Evolutionary conservation across 202 grass and related monocot species (phyloP).

Genomic region (Schoenoplectus tabernaemontani): DNA sequence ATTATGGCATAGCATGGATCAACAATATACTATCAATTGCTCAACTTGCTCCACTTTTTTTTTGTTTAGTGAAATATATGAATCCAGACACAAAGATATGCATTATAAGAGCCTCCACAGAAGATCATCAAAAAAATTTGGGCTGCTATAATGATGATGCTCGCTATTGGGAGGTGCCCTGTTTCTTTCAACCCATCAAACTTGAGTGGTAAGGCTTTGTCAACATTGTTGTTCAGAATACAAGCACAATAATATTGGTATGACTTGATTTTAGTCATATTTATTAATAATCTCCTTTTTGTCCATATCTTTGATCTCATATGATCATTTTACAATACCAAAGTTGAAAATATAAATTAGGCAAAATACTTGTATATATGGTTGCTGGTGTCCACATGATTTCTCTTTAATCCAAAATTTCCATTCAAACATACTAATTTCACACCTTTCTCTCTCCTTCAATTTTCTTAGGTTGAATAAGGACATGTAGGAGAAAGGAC

Average conservation of each 20-base stretch:
- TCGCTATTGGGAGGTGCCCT: conserved; percentile 46
- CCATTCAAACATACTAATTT: not conserved
- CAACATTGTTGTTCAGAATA: not conserved
- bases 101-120: conserved; percentile 44
- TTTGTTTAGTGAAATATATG: conserved; percentile 72
- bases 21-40: not conserved
- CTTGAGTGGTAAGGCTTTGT: conserved; percentile 23
- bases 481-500: conserved; percentile 52
- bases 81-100: conserved; percentile 65
- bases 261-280: not conserved
- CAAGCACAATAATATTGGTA: not conserved
- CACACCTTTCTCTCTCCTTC: not conserved
- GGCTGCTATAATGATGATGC: conserved; percentile 62
- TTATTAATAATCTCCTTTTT: not conserved
- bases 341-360: no score
- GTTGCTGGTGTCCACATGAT: not conserved
- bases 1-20: not conserved
- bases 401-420: not conserved
- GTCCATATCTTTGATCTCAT: not conserved
- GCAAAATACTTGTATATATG: not conserved
- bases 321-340: not conserved
- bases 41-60: not conserved
- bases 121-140: conserved; percentile 66
- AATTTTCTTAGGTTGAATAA: conserved; percentile 41
- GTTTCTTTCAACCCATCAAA: conserved; percentile 60